Evolutionary conservation across 2,329 filamentous ascomycete genomes (phyloP), one percentile per base, ranked within the genome.

Genomic region (Epichloe uncinata): DNA sequence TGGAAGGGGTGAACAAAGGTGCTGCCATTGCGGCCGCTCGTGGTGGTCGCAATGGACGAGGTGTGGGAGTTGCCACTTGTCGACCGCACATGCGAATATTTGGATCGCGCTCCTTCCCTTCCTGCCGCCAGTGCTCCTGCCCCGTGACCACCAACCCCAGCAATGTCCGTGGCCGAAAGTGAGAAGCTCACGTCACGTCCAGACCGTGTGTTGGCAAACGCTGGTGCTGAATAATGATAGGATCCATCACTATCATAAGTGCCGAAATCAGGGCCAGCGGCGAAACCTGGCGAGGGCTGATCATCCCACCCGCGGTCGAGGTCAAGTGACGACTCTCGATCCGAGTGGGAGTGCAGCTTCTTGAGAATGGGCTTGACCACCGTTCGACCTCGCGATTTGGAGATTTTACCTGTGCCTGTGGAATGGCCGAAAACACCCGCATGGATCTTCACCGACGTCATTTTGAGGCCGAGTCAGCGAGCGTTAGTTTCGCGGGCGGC

Each of bases 1-100:
- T 82, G 78, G 56, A 81, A 82, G 26, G 80, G 79, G 59, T 83
- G 80, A 18, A 82, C 71, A 58, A 83, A 82, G 34, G 70, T 65
- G 51, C 70, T 69, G 51, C 66, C 68, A 51, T 74, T 69, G 48
- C 66, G 53, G 46, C 64, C 71, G 57, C 77, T 81, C 53, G 69
- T 73, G 46, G 72, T 73, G 26, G 77, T 79, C 7, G 74, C 71
- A 48, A 77, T 69, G 9, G 78, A 81, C 18, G 48, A 50, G 54
- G 69, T 65, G 58, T 80, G 76, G 22, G 77, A 81, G 47, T 73
- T 71, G 50, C 75, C 77, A 58, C 77, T 80, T 49, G 77, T 73
- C 2, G 78, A 80, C 20, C 80, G 73, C 37, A 71, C 68, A 60
- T 83, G 79, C 36, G 74, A 71, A 56, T 72, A 74, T 51, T 73